These are phyloP conservation scores for Neurospora sublineolata DNA, from an alignment of 495 filamentous ascomycete genomes.

Conservation along the genomic window DNA sequence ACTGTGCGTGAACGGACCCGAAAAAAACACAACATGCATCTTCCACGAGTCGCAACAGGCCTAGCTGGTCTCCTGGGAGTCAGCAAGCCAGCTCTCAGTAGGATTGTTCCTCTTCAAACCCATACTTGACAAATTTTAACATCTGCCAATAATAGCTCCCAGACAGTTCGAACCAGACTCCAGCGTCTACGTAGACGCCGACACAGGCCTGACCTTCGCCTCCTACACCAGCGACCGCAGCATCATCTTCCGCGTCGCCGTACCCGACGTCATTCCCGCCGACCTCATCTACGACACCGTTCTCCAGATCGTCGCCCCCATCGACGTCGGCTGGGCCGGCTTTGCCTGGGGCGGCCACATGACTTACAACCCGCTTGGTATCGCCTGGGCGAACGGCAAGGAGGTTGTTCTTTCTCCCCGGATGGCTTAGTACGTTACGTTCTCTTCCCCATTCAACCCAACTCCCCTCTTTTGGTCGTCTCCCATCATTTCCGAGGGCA, in stretches of 20 bases:
- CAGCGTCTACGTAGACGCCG: slow-evolving; percentile 20
- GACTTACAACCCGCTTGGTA: slow-evolving; percentile 36
- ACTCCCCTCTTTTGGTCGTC: not conserved
- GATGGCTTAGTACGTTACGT: slow-evolving; percentile 29
- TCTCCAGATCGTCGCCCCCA: slow-evolving; percentile 29
- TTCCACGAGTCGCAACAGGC: slow-evolving; percentile 7
- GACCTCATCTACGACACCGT: slow-evolving; percentile 29
- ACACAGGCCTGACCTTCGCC: slow-evolving; percentile 32
- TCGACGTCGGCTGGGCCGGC: slow-evolving; percentile 32
- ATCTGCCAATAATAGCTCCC: not conserved
- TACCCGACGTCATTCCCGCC: slow-evolving; percentile 24
- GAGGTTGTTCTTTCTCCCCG: slow-evolving; percentile 28
- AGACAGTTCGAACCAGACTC: slow-evolving; percentile 28
- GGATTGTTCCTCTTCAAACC: not conserved
- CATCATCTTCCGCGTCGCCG: slow-evolving; percentile 29
- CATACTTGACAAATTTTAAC: not conserved
- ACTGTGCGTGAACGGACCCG: not conserved
- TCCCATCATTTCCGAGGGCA: not conserved
- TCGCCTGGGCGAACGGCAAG: slow-evolving; percentile 32
- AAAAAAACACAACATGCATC: slow-evolving; percentile 14
- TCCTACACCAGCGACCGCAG: slow-evolving; percentile 27
- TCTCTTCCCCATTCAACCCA: not conserved
- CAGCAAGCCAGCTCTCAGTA: slow-evolving; percentile 7
- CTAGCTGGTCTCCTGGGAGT: slow-evolving; percentile 16
- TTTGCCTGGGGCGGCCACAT: slow-evolving; percentile 37